Base-by-base conservation (phyloP, 371 early-diverging fungal species). In the Mortierella sp. region DNA sequence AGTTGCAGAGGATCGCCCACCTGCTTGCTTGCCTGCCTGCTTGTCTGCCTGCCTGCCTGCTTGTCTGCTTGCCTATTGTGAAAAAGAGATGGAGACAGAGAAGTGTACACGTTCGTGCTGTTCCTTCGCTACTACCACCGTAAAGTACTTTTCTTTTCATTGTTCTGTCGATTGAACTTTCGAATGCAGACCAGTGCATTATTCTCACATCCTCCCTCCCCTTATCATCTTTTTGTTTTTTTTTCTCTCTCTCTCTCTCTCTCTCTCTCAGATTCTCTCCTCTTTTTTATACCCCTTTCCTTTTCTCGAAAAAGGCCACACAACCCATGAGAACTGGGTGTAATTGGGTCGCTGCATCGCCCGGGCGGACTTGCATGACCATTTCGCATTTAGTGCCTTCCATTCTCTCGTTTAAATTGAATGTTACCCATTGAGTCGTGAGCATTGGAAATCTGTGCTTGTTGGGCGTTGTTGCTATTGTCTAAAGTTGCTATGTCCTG, bases 291-390 rank as follows among this genome's bases (percentile, higher is more conserved):
- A 44, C 70, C 70, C 21, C 43, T 37, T 46, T 46, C 13, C 10
- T 69, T n/a, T 70, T 46, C 46, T 31, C 31, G 34, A 37, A 46
- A 46, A 46, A 46, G 64, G 64, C 64, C 21, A 64, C 21, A 64
- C 19, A 64, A 64, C 64, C 37, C 64, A 64, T 64, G 21, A 64
- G 64, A 59, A 59, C 59, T 59, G 59, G 59, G 59, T 31, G 28
- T 37, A 16, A 64, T 37, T 64, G 64, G 64, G 5, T 64, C 9
- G 64, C 64, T 64, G 64, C 64, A 64, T 64, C 64, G 64, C 64
- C 64, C 64, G 64, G 37, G 37, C 37, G 64, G 64, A 64, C 64
- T 64, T 64, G 64, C 64, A 64, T 64, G 14, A 64, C 64, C 64
- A 64, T 64, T 21, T 31, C 31, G 64, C 37, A 10, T 16, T 59